These are phyloP conservation scores for Lactarius quietus DNA, from an alignment of 768 basidiomycete species.

Conservation along the genomic window DNA sequence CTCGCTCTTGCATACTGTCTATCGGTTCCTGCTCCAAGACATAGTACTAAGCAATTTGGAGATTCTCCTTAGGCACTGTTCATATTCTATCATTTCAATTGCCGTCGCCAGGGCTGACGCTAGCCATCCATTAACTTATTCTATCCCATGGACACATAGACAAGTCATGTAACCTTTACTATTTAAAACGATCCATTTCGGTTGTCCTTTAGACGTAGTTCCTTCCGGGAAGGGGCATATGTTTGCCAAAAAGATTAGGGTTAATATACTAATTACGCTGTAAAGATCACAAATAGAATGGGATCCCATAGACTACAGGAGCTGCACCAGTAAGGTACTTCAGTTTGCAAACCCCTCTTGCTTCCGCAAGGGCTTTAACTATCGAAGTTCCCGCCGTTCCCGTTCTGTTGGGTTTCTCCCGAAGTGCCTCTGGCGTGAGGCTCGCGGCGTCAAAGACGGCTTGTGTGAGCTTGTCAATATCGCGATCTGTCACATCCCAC, in stretches of 20 bases:
- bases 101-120: neutral
- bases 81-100: too few relatives aligned
- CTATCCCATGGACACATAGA: neutral
- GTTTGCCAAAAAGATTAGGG: neutral
- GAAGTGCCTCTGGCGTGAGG: conserved; percentile 39
- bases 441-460: conserved; percentile 73
- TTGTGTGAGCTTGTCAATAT: conserved; percentile 91
- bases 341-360: conserved; percentile 81
- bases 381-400: conserved; percentile 44
- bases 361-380: conserved; percentile 72
- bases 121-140: neutral
- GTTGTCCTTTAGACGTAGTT: neutral
- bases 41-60: neutral
- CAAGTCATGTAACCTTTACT: neutral
- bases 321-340: conserved; percentile 94
- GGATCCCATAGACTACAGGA: conserved; percentile 92
- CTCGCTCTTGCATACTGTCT: conserved; percentile 11
- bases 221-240: neutral
- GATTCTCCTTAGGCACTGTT: neutral
- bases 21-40: neutral
- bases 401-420: conserved; percentile 24
- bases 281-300: conserved; percentile 63
- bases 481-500: conserved; percentile 98
- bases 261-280: neutral
- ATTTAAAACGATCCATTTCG: neutral